Evolutionary conservation across 306 rosid genomes (phyloP).

Genomic region (Argentina anserina): DNA sequence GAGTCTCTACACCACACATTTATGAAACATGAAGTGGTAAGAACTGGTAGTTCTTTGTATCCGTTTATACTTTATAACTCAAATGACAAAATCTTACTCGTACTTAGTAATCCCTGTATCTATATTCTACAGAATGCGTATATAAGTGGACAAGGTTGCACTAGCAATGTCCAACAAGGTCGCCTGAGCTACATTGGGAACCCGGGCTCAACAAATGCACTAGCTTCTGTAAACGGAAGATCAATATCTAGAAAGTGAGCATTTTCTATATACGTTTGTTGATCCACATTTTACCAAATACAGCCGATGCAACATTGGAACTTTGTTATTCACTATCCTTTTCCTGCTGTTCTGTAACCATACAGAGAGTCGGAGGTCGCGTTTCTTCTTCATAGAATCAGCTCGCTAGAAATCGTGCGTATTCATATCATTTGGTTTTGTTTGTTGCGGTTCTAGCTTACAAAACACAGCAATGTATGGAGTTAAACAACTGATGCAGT

Average conservation of each 20-base stretch:
- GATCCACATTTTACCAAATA: background rate
- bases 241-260: conserved; percentile 31
- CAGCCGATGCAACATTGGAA: too few relatives aligned
- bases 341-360: background rate
- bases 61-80: background rate
- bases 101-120: background rate
- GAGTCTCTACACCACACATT: conserved; percentile 29
- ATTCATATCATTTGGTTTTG: conserved; percentile 6
- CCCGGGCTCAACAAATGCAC: conserved; percentile 22
- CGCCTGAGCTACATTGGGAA: conserved; percentile 41
- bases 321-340: background rate
- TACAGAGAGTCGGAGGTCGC: conserved; percentile 39
- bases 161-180: conserved; percentile 14
- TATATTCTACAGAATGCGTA: conserved; percentile 43
- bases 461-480: background rate
- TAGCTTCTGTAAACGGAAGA: conserved; percentile 27
- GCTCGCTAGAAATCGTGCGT: conserved; percentile 49
- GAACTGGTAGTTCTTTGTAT: background rate
- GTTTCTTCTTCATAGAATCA: conserved; percentile 55
- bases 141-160: conserved; percentile 50
- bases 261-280: background rate
- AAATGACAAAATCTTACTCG: conserved; percentile 3
- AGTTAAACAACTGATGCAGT: background rate
- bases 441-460: background rate
- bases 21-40: conserved; percentile 47